Percentiles rank a stretch among this genome's conserved stretches.
Evolutionary conservation across 306 rosid genomes (phyloP).

Genomic region (Quercus rubra): DNA sequence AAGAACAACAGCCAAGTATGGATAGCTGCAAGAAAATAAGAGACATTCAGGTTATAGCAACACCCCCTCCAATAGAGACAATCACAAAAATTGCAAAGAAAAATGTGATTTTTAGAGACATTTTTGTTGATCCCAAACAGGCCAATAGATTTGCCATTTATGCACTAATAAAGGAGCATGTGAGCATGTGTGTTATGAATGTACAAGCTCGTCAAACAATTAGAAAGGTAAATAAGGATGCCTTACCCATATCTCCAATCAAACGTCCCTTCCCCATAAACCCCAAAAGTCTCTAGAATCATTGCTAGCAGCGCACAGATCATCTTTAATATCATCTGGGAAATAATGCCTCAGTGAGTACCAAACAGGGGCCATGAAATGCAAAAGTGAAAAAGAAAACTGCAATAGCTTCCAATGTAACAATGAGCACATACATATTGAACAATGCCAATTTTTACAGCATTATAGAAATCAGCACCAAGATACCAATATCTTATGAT

Average conservation of each 20-base stretch:
- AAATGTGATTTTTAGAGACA: not conserved
- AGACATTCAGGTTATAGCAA: constrained; percentile 23
- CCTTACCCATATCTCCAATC: constrained; percentile 93
- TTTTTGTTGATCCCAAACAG: not conserved
- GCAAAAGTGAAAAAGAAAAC: not conserved
- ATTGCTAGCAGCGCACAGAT: constrained; percentile 93
- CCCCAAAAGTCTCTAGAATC: constrained; percentile 87
- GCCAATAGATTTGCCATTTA: not conserved
- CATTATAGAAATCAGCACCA: constrained; percentile 85
- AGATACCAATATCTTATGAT: constrained; percentile 80
- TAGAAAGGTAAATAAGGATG: constrained; percentile 3
- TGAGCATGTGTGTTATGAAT: constrained; percentile 1
- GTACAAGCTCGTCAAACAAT: constrained; percentile 8
- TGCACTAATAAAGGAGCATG: not conserved
- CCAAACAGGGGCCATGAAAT: constrained; percentile 13
- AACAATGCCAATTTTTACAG: constrained; percentile 98
- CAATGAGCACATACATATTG: constrained; percentile 78
- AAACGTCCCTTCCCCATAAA: constrained; percentile 96
- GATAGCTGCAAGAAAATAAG: constrained; percentile 69
- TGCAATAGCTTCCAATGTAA: constrained; percentile 21
- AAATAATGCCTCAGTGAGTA: constrained; percentile 30
- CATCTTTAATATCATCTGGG: constrained; percentile 94
- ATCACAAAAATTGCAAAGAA: not conserved
- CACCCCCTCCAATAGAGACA: not conserved
- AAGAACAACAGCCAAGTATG: constrained; percentile 88